Percentiles rank a stretch among this genome's conserved stretches.
Conservation (phyloP, 345 rosid species). For the Brassica nigra region DNA sequence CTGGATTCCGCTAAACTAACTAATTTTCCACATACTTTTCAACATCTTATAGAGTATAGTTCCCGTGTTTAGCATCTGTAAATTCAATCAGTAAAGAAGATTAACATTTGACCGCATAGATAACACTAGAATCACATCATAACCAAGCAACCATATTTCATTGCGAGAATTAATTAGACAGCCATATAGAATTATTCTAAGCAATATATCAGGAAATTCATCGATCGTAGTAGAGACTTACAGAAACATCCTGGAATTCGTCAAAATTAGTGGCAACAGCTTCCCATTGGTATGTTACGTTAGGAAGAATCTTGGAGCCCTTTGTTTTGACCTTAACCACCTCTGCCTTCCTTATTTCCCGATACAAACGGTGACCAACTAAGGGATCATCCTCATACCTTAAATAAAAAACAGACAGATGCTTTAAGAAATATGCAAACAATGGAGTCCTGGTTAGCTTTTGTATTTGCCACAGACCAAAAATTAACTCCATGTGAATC, state of each 20-base stretch:
- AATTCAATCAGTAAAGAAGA: slow-evolving; percentile 19
- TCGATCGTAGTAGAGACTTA: slow-evolving; percentile 38
- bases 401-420: slow-evolving; percentile 38
- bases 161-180: neutral
- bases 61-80: slow-evolving; percentile 3
- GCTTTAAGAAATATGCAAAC: slow-evolving; percentile 26
- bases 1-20: neutral
- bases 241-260: slow-evolving; percentile 89
- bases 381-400: slow-evolving; percentile 98
- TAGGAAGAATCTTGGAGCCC: slow-evolving; percentile 78
- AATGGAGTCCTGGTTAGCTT: slow-evolving; percentile 2
- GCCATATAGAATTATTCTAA: slow-evolving; percentile 4
- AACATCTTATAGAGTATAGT: slow-evolving; percentile 12
- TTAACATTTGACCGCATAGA: neutral
- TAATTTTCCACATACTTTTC: neutral
- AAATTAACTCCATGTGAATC: slow-evolving; percentile 92
- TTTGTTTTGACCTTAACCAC: slow-evolving; percentile 70
- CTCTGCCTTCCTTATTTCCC: slow-evolving; percentile 89
- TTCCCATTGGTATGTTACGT: slow-evolving; percentile 87
- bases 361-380: slow-evolving; percentile 88
- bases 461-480: slow-evolving; percentile 54
- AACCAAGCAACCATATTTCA: slow-evolving; percentile 26
- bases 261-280: slow-evolving; percentile 95
- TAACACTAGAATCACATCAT: slow-evolving; percentile 28
- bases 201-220: neutral